Evolutionary conservation across 306 rosid genomes (phyloP), one percentile per base, ranked within the genome.

Genomic region (Citrullus mucosospermus): DNA sequence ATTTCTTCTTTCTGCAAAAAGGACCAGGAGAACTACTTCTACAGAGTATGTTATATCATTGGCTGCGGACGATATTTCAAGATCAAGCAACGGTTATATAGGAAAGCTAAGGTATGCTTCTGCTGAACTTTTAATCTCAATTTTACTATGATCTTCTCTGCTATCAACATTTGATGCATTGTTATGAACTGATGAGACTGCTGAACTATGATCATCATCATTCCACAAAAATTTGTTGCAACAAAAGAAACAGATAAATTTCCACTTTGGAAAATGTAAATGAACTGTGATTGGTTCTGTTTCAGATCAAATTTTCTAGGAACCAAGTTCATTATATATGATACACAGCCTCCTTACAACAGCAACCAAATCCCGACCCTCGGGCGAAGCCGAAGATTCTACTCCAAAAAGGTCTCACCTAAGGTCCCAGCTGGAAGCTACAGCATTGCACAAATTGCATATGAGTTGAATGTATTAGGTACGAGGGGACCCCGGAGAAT

Each of bases 301-400:
- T 86, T 77, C 93, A 93, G 98, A 88, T 91, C 98, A 14, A 93
- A 93, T 80, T 93, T 91, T 82, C 91, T 93, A 4, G 98, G 98
- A 79, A 93, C 98, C 69, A 93, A 93, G 68, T 93, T 93, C 84
- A 88, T 96, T 79, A 90, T 96, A 44, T 91, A 88, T 81, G 99
- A 96, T 80, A 93, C 96, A 51, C 97, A 93, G 79, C 96, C 96
- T 74, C 93, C 97, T 10, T 89, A 86, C 77, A 89, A 86, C 82
- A 85, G 72, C 67, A 76, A 91, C 62, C 92, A 86, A 78, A 56
- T 85, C 22, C 80, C 93, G 30, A 90, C 89, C 11, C 92, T 90
- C 1, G 96, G 97, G 51, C 87, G 88, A 82, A 93, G 97, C 84
- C 91, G 96, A 10, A 86, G 98, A 79, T 90, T 93, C 75, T 41